A percentile compares a stretch with the other conserved stretches of the same genome.
Evolutionary conservation across 2,329 filamentous ascomycete species (phyloP).

Genomic region (Colletotrichum lupini): DNA sequence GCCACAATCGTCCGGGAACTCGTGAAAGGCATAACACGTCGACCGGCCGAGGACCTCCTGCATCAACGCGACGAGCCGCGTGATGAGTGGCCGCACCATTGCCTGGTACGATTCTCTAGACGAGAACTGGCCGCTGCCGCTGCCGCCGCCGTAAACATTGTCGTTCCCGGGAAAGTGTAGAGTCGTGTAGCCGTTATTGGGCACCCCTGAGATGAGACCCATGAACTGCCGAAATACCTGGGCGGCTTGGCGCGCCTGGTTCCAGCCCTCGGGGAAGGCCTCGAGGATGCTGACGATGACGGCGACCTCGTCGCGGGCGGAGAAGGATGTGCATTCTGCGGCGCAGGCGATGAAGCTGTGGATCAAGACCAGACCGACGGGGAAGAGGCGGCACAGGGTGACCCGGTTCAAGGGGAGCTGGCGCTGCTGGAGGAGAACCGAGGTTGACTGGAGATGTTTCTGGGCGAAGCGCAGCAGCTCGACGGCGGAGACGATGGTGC

Average conservation of each 20-base stretch:
- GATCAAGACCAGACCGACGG: constrained; percentile 51
- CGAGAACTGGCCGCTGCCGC: not conserved
- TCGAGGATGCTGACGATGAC: constrained; percentile 49
- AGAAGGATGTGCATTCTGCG: constrained; percentile 39
- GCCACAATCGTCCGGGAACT: constrained; percentile 33
- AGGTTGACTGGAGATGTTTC: constrained; percentile 55
- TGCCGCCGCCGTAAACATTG: not conserved
- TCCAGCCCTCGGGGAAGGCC: constrained; percentile 50
- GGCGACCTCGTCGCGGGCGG: constrained; percentile 48
- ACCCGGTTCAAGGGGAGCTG: constrained; percentile 56
- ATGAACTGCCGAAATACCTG: constrained; percentile 47
- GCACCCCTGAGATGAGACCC: constrained; percentile 35
- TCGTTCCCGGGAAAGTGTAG: constrained; percentile 33
- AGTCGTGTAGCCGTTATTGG: constrained; percentile 35
- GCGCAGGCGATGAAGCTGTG: constrained; percentile 49
- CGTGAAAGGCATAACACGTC: constrained; percentile 42
- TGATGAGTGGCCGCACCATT: constrained; percentile 36
- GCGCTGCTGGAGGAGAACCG: constrained; percentile 53
- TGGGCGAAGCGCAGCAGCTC: constrained; percentile 52
- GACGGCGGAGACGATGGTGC: constrained; percentile 42
- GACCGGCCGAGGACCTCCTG: constrained; percentile 48
- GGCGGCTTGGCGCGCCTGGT: constrained; percentile 47
- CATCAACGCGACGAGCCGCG: constrained; percentile 42
- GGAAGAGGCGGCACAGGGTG: constrained; percentile 52
- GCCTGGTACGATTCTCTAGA: constrained; percentile 37